Evolutionary conservation across 23 red algal species (phyloP).

Genomic region (Rhodosorus marinus): DNA sequence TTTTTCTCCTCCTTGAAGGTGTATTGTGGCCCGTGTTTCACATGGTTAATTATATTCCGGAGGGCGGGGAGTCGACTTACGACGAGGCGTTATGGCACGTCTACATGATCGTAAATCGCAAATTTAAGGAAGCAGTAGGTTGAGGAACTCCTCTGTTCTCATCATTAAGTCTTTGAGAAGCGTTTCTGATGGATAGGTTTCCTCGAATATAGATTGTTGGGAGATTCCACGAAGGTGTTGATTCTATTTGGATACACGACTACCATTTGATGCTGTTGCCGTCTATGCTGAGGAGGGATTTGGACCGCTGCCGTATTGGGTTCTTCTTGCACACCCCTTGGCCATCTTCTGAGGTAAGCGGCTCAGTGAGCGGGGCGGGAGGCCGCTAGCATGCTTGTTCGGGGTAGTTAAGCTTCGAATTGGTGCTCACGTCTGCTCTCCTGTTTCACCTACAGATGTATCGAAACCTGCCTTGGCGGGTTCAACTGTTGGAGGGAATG

Average conservation of each 20-base stretch:
- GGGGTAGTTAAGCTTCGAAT: neutral
- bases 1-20: no score
- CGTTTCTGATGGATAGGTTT: no score
- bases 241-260: constrained; percentile 98
- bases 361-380: no score
- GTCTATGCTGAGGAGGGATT: constrained; percentile 47
- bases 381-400: constrained; percentile 1
- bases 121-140: constrained; percentile 45
- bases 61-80: constrained; percentile 49
- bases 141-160: constrained; percentile 13
- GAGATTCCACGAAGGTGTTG: constrained; percentile 20
- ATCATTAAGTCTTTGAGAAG: no score
- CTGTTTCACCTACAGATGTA: constrained; percentile 13
- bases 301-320: constrained; percentile 70
- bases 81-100: constrained; percentile 79
- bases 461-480: constrained; percentile 70
- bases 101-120: constrained; percentile 76
- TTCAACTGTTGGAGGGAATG: constrained; percentile 76
- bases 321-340: constrained; percentile 98
- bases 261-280: constrained; percentile 97
- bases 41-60: constrained; percentile 61
- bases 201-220: no score
- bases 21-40: constrained; percentile 97
- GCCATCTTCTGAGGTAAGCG: constrained; percentile 90
- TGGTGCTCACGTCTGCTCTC: neutral